phyloP scores from a whole-genome alignment of 345 rosid species.

The Eucalyptus pumila region DNA sequence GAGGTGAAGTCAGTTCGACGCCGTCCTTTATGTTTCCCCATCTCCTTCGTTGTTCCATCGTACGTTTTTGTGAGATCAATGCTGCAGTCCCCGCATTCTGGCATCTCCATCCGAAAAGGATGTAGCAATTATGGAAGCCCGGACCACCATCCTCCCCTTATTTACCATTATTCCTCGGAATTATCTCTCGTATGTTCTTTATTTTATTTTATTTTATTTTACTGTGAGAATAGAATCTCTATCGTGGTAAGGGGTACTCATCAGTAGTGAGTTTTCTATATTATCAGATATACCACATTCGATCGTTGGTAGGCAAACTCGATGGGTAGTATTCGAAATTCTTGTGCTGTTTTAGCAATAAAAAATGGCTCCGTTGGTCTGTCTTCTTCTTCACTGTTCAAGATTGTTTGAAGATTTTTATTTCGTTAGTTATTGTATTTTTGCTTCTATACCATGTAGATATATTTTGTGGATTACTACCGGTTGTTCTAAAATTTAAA shows the following conservation, averaged over 20 bases:
- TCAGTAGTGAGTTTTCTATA: not conserved
- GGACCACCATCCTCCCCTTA: not conserved
- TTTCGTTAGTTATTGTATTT: fast-evolving
- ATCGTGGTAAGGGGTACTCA: not conserved
- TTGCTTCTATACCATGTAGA: not conserved
- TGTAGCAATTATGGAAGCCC: not conserved
- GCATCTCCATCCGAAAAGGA: not conserved
- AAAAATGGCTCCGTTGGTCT: not conserved
- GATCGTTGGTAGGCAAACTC: not conserved
- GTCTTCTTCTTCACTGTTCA: not conserved
- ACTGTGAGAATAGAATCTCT: not conserved
- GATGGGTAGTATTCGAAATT: not conserved
- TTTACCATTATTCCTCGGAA: not conserved
- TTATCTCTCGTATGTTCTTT: not conserved
- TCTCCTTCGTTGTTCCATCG: not conserved
- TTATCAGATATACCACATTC: not conserved
- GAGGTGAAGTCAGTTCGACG: not conserved
- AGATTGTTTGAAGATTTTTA: not conserved
- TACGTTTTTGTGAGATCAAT: not conserved
- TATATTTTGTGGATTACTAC: too few relatives aligned
- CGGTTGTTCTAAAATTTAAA: fast-evolving
- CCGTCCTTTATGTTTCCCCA: not conserved
- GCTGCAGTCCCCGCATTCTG: not conserved
- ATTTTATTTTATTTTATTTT: too few relatives aligned
- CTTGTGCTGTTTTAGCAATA: not conserved